Percentiles rank a stretch among this genome's conserved stretches.
Conservation (phyloP, 2,329 filamentous ascomycete species). For the Passalora sequoiae region DNA sequence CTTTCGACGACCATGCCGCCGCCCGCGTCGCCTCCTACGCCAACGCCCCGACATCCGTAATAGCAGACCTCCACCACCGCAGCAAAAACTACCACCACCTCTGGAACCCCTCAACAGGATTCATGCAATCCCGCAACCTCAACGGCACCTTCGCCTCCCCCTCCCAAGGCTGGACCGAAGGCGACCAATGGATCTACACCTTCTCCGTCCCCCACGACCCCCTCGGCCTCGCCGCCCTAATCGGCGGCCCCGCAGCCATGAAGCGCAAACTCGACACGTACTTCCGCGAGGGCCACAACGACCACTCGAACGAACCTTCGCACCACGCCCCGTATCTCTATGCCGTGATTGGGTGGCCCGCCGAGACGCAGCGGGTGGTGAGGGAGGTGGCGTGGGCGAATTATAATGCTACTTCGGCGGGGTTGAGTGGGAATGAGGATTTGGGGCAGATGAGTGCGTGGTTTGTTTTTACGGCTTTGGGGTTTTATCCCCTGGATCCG, state of each 20-base stretch:
- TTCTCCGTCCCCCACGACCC: slow-evolving; percentile 48
- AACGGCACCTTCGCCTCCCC: slow-evolving; percentile 45
- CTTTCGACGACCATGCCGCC: slow-evolving; percentile 45
- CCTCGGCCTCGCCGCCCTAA: slow-evolving; percentile 39
- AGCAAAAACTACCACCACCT: slow-evolving; percentile 41
- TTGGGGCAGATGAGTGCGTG: slow-evolving; percentile 49
- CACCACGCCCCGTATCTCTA: slow-evolving; percentile 48
- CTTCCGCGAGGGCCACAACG: slow-evolving; percentile 44
- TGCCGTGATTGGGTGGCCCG: slow-evolving; percentile 40
- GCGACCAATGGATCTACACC: slow-evolving; percentile 49
- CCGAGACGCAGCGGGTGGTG: slow-evolving; percentile 37
- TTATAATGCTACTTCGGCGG: slow-evolving; percentile 45
- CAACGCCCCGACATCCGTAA: slow-evolving; percentile 27
- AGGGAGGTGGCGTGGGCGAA: slow-evolving; percentile 38
- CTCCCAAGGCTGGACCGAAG: slow-evolving; percentile 47
- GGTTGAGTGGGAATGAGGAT: slow-evolving; percentile 47
- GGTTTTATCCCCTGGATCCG: slow-evolving; percentile 46
- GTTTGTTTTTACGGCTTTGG: slow-evolving; percentile 46
- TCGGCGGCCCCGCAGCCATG: slow-evolving; percentile 37
- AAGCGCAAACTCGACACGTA: slow-evolving; percentile 43
- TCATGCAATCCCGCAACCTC: slow-evolving; percentile 46
- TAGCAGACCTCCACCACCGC: slow-evolving; percentile 35
- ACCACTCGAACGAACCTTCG: slow-evolving; percentile 47
- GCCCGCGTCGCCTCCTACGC: slow-evolving; percentile 39
- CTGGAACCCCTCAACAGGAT: slow-evolving; percentile 43